phyloP scores from a whole-genome alignment of 192 early-diverging fungal genomes.

The Gigaspora rosea region DNA sequence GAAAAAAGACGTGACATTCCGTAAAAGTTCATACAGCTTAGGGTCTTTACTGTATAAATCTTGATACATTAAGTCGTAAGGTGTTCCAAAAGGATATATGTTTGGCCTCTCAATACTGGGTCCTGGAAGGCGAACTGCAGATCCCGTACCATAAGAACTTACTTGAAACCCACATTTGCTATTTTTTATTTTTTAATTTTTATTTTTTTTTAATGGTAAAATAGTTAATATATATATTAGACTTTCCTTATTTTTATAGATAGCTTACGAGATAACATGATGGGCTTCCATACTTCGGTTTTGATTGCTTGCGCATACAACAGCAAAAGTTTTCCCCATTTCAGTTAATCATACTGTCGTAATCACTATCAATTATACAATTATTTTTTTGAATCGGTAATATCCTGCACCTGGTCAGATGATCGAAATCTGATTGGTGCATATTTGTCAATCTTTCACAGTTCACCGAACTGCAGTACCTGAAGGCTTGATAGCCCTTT shows the following conservation, averaged over 20 bases:
- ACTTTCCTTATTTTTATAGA: no score
- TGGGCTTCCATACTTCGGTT: conserved; percentile 98
- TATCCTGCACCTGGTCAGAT: no score
- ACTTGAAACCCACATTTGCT: conserved; percentile 80
- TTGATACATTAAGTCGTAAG: conserved; percentile 86
- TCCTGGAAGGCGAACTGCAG: conserved; percentile 86
- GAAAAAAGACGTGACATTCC: background rate
- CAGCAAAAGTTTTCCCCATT: conserved; percentile 66
- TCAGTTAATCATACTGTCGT: background rate
- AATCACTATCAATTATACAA: no score
- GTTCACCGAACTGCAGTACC: no score
- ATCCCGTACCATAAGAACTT: conserved; percentile 89
- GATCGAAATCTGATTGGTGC: no score
- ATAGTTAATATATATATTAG: background rate
- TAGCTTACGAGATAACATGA: conserved; percentile 65
- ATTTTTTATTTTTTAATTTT: background rate
- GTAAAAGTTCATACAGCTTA: conserved; percentile 51
- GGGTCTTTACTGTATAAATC: conserved; percentile 76
- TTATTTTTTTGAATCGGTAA: no score
- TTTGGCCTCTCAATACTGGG: conserved; percentile 86
- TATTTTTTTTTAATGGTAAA: background rate
- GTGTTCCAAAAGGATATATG: conserved; percentile 89
- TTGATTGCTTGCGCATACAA: conserved; percentile 96
- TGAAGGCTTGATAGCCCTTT: no score
- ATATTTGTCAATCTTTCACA: no score